A percentile compares a stretch with the other conserved stretches of the same genome.
Conservation (phyloP, 2,329 filamentous ascomycete genomes). For the Fusarium tanahbumbuense region DNA sequence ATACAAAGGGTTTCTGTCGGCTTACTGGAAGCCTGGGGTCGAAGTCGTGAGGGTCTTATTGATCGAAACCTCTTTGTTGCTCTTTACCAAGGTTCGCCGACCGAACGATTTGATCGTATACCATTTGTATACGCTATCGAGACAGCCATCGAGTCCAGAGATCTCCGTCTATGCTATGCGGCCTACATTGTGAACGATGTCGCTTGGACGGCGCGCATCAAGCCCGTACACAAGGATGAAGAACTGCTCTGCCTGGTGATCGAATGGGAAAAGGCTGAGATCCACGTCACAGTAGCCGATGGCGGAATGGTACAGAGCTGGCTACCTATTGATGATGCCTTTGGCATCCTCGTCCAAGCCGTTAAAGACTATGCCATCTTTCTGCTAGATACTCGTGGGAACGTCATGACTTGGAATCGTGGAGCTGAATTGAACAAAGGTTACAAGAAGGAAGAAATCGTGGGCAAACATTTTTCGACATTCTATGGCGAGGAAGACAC, state of each 20-base stretch:
- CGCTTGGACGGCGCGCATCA: constrained; percentile 11
- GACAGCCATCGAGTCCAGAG: not conserved
- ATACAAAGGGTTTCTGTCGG: constrained; percentile 1
- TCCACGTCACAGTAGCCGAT: not conserved
- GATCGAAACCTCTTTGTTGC: constrained; percentile 9
- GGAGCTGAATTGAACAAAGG: constrained; percentile 15
- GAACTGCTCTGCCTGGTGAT: not conserved
- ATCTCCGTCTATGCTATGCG: constrained; percentile 1
- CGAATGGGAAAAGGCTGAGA: not conserved
- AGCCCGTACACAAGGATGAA: not conserved
- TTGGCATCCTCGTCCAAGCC: constrained; percentile 7
- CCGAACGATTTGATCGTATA: constrained; percentile 9
- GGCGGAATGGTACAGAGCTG: not conserved
- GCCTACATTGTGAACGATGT: not conserved
- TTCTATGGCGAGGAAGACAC: constrained; percentile 16
- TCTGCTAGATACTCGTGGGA: constrained; percentile 2
- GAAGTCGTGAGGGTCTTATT: not conserved
- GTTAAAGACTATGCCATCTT: constrained; percentile 19
- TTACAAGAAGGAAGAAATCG: constrained; percentile 7
- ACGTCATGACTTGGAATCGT: constrained; percentile 9
- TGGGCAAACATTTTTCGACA: constrained; percentile 7
- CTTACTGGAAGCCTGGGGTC: not conserved
- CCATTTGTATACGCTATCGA: constrained; percentile 7
- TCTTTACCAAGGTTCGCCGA: not conserved
- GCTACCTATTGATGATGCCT: constrained; percentile 9